Conservation (phyloP, 495 filamentous ascomycete genomes). For the Penicillium psychrofluorescens region DNA sequence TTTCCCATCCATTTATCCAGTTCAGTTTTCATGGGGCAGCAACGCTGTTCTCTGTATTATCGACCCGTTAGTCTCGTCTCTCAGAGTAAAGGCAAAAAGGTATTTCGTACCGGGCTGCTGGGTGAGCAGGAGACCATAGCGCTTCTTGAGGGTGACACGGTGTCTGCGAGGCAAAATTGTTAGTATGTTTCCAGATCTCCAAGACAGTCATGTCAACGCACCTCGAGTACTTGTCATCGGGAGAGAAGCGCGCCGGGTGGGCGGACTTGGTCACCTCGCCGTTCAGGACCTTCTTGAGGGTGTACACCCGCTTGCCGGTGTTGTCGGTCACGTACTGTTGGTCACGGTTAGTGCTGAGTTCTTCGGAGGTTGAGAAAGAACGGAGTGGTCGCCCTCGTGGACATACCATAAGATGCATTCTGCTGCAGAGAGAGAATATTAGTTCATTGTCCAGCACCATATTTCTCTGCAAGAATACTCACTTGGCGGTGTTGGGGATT, state of each 20-base stretch:
- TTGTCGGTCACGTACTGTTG: slow-evolving; percentile 66
- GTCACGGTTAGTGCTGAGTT: slow-evolving; percentile 7
- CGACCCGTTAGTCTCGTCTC: slow-evolving; percentile 5
- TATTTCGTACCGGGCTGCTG: slow-evolving; percentile 55
- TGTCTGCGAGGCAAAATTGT: slow-evolving; percentile 50
- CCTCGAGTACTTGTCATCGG: slow-evolving; percentile 95
- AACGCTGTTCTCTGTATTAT: slow-evolving; percentile 19
- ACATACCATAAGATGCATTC: slow-evolving; percentile 51
- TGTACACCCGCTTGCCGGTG: slow-evolving; percentile 80
- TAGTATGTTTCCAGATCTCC: not conserved
- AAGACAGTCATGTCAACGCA: slow-evolving; percentile 21
- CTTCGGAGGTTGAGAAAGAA: not conserved
- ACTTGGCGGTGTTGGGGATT: slow-evolving; percentile 22
- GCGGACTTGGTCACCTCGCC: slow-evolving; percentile 88
- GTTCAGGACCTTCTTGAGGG: slow-evolving; percentile 48
- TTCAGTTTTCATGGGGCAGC: slow-evolving; percentile 20
- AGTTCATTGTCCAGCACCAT: slow-evolving; percentile 2
- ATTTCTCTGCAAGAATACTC: slow-evolving; percentile 4
- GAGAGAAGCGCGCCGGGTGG: slow-evolving; percentile 93
- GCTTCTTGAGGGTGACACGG: slow-evolving; percentile 85
- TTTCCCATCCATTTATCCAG: slow-evolving; percentile 10
- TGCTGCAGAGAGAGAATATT: slow-evolving; percentile 9
- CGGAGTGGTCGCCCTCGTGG: not conserved
- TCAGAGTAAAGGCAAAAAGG: too few relatives aligned
- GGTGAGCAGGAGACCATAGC: slow-evolving; percentile 78